Evolutionary conservation across 2,329 filamentous ascomycete species (phyloP), one percentile per base, ranked within the genome.

Genomic region (Colletotrichum sp.): DNA sequence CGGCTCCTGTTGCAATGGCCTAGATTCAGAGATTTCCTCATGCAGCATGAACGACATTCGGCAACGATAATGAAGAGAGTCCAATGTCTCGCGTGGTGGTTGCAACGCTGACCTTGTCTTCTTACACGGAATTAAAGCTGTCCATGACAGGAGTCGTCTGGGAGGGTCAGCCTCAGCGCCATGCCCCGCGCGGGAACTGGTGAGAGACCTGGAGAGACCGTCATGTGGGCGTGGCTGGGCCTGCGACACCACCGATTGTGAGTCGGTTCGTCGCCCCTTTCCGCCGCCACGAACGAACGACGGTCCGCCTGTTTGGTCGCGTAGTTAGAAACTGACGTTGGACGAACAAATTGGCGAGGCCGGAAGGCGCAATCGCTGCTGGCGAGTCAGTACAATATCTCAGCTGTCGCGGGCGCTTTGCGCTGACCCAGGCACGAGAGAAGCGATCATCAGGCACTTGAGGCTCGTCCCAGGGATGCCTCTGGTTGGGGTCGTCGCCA

Each of bases 31-130:
- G 13, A 9, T 24, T 30, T 62, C n/a, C 34, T 28, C 7, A 56
- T 16, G 18, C 30, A 55, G 62, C 36, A 68, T 52, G 36, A 69
- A 64, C 26, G 26, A 30, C 62, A 24, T 48, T 52, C 63, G 59
- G 52, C 28, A 30, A 55, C 34, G 34, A 48, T 30, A 43, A 63
- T 71, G 26, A 76, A 43, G 59, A 69, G 65, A 62, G 32, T 59
- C 61, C 55, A 63, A 56, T 77, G 76, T 77, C 67, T 77, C 63
- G 74, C 66, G 36, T 74, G 67, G 30, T 70, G 76, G 74, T 77
- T 77, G 76, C 70, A 36, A 73, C 63, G 70, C 70, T 74, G 73
- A 71, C 59, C 62, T 71, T 26, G 56, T 38, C 56, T 48, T 28
- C 26, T 28, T 12, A 21, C 32, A 30, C 62, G 43, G 52, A 55